These are phyloP conservation scores for Huntiella moniliformis DNA, from an alignment of 2,329 filamentous ascomycete genomes.

Conservation along the genomic window DNA sequence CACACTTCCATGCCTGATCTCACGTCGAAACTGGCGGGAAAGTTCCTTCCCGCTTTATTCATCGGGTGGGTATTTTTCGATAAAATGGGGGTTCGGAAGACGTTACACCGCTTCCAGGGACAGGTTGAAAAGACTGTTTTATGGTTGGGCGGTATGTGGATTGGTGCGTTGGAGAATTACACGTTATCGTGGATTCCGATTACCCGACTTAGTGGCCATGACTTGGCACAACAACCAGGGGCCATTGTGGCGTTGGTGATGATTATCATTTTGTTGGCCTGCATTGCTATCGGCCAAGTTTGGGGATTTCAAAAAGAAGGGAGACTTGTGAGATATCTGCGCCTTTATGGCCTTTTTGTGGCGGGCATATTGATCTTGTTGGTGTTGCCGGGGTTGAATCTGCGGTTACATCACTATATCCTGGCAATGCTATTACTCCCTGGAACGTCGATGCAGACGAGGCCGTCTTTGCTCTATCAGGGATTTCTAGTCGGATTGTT, in stretches of 20 bases:
- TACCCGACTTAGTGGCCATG: conserved; percentile 73
- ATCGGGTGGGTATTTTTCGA: conserved; percentile 74
- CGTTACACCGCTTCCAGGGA: conserved; percentile 52
- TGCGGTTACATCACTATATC: conserved; percentile 92
- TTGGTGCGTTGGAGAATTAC: conserved; percentile 84
- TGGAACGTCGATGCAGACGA: conserved; percentile 74
- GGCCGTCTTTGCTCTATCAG: conserved; percentile 70
- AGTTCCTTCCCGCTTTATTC: conserved; percentile 74
- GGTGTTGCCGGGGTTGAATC: conserved; percentile 52
- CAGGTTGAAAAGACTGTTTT: conserved; percentile 80
- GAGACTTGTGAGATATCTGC: conserved; percentile 57
- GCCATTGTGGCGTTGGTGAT: conserved; percentile 65
- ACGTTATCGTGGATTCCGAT: conserved; percentile 91
- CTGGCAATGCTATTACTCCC: conserved; percentile 71
- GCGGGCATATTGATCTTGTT: conserved; percentile 50
- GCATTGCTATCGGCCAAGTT: conserved; percentile 55
- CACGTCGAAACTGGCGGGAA: conserved; percentile 59
- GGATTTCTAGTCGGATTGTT: conserved; percentile 80
- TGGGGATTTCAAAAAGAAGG: conserved; percentile 78
- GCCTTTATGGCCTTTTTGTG: conserved; percentile 54
- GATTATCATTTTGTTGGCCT: conserved; percentile 51
- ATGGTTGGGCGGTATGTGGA: conserved; percentile 80
- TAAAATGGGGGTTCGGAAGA: conserved; percentile 58
- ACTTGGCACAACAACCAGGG: conserved; percentile 75
- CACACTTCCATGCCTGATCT: conserved; percentile 48